Conservation (phyloP, 768 basidiomycete genomes). For the Paxillus involutus region DNA sequence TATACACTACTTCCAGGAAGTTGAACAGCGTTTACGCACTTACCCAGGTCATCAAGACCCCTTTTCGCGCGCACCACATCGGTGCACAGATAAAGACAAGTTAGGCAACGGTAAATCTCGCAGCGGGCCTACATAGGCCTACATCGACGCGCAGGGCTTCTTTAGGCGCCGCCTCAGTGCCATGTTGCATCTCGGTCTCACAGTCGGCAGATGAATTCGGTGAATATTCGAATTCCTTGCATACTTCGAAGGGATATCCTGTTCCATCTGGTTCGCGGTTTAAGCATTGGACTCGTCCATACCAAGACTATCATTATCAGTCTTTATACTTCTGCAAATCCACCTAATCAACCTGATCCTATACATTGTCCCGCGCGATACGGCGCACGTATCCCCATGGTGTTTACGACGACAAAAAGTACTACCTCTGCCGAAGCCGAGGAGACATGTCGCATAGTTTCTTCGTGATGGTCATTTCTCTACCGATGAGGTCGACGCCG, state of each 20-base stretch:
- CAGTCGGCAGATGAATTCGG: conserved; percentile 38
- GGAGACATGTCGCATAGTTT: conserved; percentile 17
- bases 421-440: conserved; percentile 44
- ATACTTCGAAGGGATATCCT: conserved; percentile 31
- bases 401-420: conserved; percentile 73
- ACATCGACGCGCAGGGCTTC: conserved; percentile 52
- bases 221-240: conserved; percentile 62
- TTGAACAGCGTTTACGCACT: conserved; percentile 61
- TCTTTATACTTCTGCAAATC: conserved; percentile 53
- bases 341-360: conserved; percentile 44
- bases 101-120: conserved; percentile 14
- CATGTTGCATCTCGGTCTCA: conserved; percentile 43
- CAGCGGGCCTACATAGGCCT: conserved; percentile 48
- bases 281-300: conserved; percentile 29
- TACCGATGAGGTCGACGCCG: conserved; percentile 72
- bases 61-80: conserved; percentile 62
- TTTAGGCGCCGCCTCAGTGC: conserved; percentile 47
- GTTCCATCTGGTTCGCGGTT: conserved; percentile 60
- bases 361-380: conserved; percentile 62
- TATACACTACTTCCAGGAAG: conserved; percentile 55
- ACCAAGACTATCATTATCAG: conserved; percentile 52
- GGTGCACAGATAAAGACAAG: conserved; percentile 44
- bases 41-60: conserved; percentile 47
- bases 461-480: too few species aligned
- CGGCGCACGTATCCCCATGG: conserved; percentile 70